Evolutionary conservation across 805 yeast genomes (phyloP), one percentile per base, ranked within the genome.

Genomic region (Jamesozyma piceae): DNA sequence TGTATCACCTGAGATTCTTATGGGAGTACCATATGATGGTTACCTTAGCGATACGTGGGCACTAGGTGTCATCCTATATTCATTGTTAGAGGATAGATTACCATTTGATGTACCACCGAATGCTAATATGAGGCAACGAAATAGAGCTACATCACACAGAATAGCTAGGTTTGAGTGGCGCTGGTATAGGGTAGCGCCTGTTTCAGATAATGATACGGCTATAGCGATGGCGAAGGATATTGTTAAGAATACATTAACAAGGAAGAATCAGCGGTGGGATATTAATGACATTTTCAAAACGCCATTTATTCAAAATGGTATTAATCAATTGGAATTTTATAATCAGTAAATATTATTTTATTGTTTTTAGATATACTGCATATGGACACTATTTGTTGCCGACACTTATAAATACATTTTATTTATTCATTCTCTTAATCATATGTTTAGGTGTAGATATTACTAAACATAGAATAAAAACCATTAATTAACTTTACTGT

Each of bases 21-120:
- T 92, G 77, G 97, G 97, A 1, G 70, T 85, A 43, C 82, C 87
- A 5, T 92, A 92, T 57, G 90, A 90, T 54, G 99, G 99, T 11
- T 74, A 83, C 41, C 78, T 85, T 49, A 82, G 92, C 38, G 99
- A 92, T 60, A 70, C 89, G 17, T 92, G 99, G 99, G 86, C 97
- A 1, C 62, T 89, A 9, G 98, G 98, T 2, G 97, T 92, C 2
- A 67, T 89, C n/a, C 64, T 89, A 1, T 92, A 88, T 55, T 77
- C 94, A 1, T 65, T 90, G 22, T 61, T 92, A 53, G 98, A 92
- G 54, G 80, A 86, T 34, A 62, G 96, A 43, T 67, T 92, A 38
- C 99, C 99, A 4, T 92, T 92, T 67, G 99, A 92, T 58, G 77
- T 85, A 2, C 81, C 89, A 2, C 89, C 88, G 2, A 66, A 68